Percentiles rank a stretch among this genome's conserved stretches.
These are phyloP conservation scores for Cladochytrium replicatum DNA, from an alignment of 192 early-diverging fungal genomes.

Conservation along the genomic window DNA sequence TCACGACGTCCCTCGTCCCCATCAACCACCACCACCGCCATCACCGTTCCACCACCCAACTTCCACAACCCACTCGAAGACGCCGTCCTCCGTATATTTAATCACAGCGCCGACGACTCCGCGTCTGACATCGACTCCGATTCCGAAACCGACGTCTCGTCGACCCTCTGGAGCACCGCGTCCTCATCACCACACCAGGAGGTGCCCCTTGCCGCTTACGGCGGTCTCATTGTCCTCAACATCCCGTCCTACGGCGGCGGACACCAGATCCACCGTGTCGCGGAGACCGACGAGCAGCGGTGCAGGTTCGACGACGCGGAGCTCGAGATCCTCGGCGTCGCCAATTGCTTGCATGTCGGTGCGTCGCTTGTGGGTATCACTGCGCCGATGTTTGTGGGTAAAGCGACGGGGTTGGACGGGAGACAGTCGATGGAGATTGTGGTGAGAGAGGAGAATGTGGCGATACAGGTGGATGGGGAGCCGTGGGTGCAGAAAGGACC, in stretches of 20 bases:
- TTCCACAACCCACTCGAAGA: no score
- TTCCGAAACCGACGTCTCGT: neutral
- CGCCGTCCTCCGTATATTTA: no score
- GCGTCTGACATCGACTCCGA: neutral
- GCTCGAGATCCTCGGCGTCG: slow-evolving; percentile 21
- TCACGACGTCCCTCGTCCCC: neutral
- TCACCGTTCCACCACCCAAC: neutral
- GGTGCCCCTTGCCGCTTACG: no score
- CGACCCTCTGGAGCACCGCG: no score
- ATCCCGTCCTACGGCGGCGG: slow-evolving; percentile 29
- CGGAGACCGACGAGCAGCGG: slow-evolving; percentile 16
- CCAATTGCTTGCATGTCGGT: slow-evolving; percentile 14
- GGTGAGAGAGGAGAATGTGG: slow-evolving; percentile 9
- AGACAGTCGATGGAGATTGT: slow-evolving; percentile 1
- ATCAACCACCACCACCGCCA: neutral
- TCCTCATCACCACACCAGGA: no score
- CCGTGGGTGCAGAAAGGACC: slow-evolving; percentile 22
- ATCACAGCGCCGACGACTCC: no score
- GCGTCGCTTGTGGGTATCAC: slow-evolving; percentile 19
- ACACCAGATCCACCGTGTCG: slow-evolving; percentile 15
- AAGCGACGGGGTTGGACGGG: no score
- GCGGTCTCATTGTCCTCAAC: slow-evolving; percentile 18
- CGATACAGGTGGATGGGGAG: slow-evolving; percentile 29
- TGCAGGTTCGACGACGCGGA: slow-evolving; percentile 11
- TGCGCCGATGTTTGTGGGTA: slow-evolving; percentile 13